Base-by-base conservation (phyloP, 352 stramenopile genomes). In the Globisporangium viniferum region DNA sequence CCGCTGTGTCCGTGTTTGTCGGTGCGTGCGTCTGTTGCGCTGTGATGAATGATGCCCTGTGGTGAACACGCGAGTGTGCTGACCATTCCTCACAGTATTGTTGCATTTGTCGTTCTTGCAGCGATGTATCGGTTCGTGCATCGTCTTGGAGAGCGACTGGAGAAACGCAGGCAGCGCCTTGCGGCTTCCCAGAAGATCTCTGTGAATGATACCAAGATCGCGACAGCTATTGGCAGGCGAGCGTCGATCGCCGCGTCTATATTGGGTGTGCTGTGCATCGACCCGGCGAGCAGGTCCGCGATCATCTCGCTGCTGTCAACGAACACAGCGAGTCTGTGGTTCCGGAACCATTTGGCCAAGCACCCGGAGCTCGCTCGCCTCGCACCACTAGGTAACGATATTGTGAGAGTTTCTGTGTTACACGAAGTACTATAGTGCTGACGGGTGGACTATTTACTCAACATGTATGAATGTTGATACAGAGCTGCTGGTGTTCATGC, bases 401-500 rank as follows among this genome's bases (percentile, higher is more conserved):
- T 29, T 18, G 1, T 59, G 8, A 18, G 5, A 15, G 31, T n/a
- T 51, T 8, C 22, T 54, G 36, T 5, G 6, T 31, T 3, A 20
- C 2, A 49, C 5, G 15, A 1, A 54, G 5, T 58, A n/a, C 9
- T 62, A 14, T 39, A 4, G 22, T 27, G 10, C 22, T 59, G 10
- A 64, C 31, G 29, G 55, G 9, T 18, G 63, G 41, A 39, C 53
- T 31, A 9, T 64, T 15, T 62, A 7, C 22, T 24, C 18, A 27
- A 15, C 18, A 3, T 44, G 9, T 29, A 59, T 59, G 2, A 5
- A 59, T 59, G 2, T 3, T 61, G n/a, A 24, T 24, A 51, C 56
- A 82, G 81, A 90, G 60, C 73, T 90, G 39, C 67, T 76, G 3
- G 68, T 74, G 44, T 91, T 89, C 70, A 79, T 89, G 70, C 64